A percentile compares a stretch with the other conserved stretches of the same genome.
Conservation (phyloP, 164 flowering plant species). For the Piper betle region DNA sequence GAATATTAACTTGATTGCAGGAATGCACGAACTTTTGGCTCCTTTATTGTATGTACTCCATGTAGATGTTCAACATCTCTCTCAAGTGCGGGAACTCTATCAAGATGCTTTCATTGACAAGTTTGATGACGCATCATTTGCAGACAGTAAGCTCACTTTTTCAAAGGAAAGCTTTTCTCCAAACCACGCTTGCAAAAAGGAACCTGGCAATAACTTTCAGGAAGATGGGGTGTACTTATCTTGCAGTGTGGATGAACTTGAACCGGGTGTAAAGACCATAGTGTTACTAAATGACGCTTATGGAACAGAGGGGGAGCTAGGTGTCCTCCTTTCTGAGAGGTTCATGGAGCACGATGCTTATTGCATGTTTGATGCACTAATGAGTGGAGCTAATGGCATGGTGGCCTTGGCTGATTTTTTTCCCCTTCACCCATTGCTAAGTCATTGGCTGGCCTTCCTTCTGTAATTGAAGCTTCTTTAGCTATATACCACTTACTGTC, state of each 20-base stretch:
- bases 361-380: slow-evolving; percentile 87
- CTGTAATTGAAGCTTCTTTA: slow-evolving; percentile 86
- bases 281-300: slow-evolving; percentile 75
- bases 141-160: slow-evolving; percentile 39
- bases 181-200: slow-evolving; percentile 9
- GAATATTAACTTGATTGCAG: slow-evolving; percentile 17
- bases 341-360: slow-evolving; percentile 97
- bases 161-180: slow-evolving; percentile 16
- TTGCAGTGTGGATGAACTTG: slow-evolving; percentile 45
- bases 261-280: slow-evolving; percentile 51
- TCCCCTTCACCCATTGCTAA: slow-evolving; percentile 39
- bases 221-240: slow-evolving; percentile 18
- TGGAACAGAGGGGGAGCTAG: slow-evolving; percentile 96
- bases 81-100: slow-evolving; percentile 52
- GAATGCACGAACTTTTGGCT: slow-evolving; percentile 98
- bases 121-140: slow-evolving; percentile 46
- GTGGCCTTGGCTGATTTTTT: slow-evolving; percentile 76
- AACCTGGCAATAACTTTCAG: slow-evolving; percentile 22
- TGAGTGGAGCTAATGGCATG: slow-evolving; percentile 64
- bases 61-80: slow-evolving; percentile 61
- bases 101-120: slow-evolving; percentile 75
- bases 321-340: slow-evolving; percentile 72
- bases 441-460: slow-evolving; percentile 48
- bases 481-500: slow-evolving; percentile 80
- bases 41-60: slow-evolving; percentile 88